Evolutionary conservation across 2,329 filamentous ascomycete species (phyloP), one percentile per base, ranked within the genome.

Genomic region (Ceratocystis huliohia): DNA sequence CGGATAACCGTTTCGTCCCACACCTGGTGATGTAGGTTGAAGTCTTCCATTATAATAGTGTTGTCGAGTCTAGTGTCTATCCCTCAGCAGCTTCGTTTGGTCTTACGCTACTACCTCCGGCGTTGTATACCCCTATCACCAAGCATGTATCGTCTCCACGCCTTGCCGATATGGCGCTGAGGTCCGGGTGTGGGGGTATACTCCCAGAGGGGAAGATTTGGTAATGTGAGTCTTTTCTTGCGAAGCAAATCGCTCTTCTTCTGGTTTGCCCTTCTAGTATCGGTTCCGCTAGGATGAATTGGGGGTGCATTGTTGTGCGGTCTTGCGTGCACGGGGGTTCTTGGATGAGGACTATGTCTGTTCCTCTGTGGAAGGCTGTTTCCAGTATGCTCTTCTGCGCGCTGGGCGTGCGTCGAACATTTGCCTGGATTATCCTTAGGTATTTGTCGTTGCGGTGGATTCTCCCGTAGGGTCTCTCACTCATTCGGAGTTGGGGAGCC

Each of bases 111-210:
- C 6, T 8, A 7, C 6, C 15, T 25, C 33, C 37, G 15, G 61
- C 61, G 61, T 64, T 64, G 30, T 64, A 46, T 5, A 64, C 17
- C n/a, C 62, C 62, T 6, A 63, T 28, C 37, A 63, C 53, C n/a
- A 20, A 17, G 45, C 5, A 48, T 0, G 45, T 7, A 2, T 15
- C 6, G 3, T 20, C 45, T 20, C 15, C 45, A 7, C 15, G 13
- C n/a, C n/a, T 4, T 4, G 1, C 45, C 8, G 45, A 17, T 5
- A 64, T 41, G 8, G 37, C 62, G 33, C 4, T 48, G 37, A 64
- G 41, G 37, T 64, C 61, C 33, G 61, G 61, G n/a, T 48, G 33
- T 22, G 20, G 62, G 17, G 37, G 37, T 22, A 64, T 30, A n/a
- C 10, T 10, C 20, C 17, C 30, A 6, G 30, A 33, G 6, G 30